Evolutionary conservation across 805 yeast species (phyloP), one percentile per base, ranked within the genome.

Genomic region (Candida coquimbonensis): DNA sequence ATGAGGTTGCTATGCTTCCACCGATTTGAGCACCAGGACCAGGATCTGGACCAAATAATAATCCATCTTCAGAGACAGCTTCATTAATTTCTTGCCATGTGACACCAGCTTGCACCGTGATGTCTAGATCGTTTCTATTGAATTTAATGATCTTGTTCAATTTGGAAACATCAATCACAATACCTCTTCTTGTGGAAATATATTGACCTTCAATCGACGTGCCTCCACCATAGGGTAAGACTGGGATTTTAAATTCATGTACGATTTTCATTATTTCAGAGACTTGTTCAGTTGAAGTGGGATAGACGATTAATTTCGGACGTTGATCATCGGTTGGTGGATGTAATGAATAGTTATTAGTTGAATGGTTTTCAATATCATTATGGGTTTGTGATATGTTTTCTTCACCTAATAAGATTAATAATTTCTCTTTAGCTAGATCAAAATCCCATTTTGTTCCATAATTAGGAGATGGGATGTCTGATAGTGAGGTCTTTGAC

Each of bases 21-120:
- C 87, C 85, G 44, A 84, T 78, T 46, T 78, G 70, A 3, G 90
- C 91, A 40, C 87, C 87, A 17, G 90, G 88, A 34, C 88, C 89
- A 3, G 78, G 78, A 57, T 84, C 90, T 13, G 84, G 83, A 1
- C 91, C 91, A 55, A 85, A 78, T 59, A 85, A 56, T 21, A 80
- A 62, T 0, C 75, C 74, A 38, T 70, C 55, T 3, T 70, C 72
- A 19, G 52, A 62, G 45, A 80, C 60, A 44, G 61, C 74, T 17
- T 74, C 78, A 49, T 74, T 76, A 45, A 85, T 66, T 27, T 78
- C 80, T 60, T 80, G 83, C 90, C 91, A 84, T 5, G 83, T 83
- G 6, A 85, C 79, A 21, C 89, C 90, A 0, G 88, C 84, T 56
- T 85, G 84, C 1, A 85, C 85, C 7, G 72, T 74, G 11, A 81